Evolutionary conservation across 2,329 filamentous ascomycete species (phyloP), one percentile per base, ranked within the genome.

Genomic region (Ascochyta pisi): DNA sequence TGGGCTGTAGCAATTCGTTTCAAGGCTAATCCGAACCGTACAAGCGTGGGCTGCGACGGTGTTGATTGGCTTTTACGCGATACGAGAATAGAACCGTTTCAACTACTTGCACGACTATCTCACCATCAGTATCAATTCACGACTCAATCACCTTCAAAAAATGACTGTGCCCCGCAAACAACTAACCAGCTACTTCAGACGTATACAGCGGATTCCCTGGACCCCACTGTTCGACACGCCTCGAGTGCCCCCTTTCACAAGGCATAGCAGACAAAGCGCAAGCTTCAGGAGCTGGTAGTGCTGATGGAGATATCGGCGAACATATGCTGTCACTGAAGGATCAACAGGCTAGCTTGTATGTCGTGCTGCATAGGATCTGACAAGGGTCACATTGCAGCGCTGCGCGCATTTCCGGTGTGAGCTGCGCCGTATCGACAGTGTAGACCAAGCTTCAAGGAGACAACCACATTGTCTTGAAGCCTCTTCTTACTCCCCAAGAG

Each of bases 1-100:
- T 50, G 33, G 42, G 22, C 54, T 49, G 50, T 41, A 47, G 24
- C 42, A 43, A 58, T 47, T 29, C 45, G 58, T 63, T 59, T 59
- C 54, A 41, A 54, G 44, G 40, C 46, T 52, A 50, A 31, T 5
- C 45, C 31, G 24, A 26, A 42, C 9, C 23, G 55, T 19, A 23
- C 54, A 55, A 60, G 50, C 29, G 23, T 24, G n/a, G 37, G 22
- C 16, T 46, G 3, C 6, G n/a, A 4, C 19, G 23, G 40, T 50
- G 46, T 43, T 65, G 29, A 62, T 61, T 59, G 54, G 60, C 33
- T 29, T 7, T 15, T n/a, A n/a, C 22, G 29, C n/a, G 27, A 34
- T 13, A 57, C 56, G 38, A 50, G 54, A 66, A 62, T 66, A 67
- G 63, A 66, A 58, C 61, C 52, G 61, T 57, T 44, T 48, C 56